phyloP scores from a whole-genome alignment of 306 rosid genomes.

The Gleditsia sinensis region DNA sequence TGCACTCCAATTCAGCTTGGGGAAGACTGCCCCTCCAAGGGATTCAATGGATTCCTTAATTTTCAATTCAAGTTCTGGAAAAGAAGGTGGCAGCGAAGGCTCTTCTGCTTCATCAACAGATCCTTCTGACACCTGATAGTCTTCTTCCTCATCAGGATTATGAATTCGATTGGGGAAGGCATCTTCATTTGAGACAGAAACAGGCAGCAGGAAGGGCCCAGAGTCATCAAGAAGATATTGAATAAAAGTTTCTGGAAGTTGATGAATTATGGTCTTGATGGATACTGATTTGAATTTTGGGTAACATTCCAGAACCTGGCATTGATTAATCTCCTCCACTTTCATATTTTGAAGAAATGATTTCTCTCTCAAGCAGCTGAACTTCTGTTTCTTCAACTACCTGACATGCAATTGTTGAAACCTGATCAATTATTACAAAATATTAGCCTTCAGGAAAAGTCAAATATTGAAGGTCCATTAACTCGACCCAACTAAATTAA shows the following conservation, averaged over 20 bases:
- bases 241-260: constrained; percentile 68
- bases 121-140: constrained; percentile 65
- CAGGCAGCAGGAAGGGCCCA: constrained; percentile 65
- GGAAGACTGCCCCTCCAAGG: constrained; percentile 74
- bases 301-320: constrained; percentile 82
- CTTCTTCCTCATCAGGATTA: constrained; percentile 61
- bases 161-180: constrained; percentile 74
- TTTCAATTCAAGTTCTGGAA: constrained; percentile 70
- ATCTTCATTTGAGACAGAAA: constrained; percentile 68
- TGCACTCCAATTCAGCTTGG: constrained; percentile 84
- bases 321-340: constrained; percentile 61
- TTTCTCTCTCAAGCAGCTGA: not conserved
- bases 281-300: constrained; percentile 66
- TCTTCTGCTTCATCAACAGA: constrained; percentile 60
- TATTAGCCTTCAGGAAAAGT: not conserved
- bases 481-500: too few relatives aligned
- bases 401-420: constrained; percentile 23
- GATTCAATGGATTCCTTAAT: constrained; percentile 63
- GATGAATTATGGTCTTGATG: constrained; percentile 61
- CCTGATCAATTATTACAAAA: not conserved
- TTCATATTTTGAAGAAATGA: constrained; percentile 41
- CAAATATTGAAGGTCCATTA: not conserved
- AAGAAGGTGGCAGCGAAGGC: constrained; percentile 53
- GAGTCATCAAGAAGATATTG: constrained; percentile 70
- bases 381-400: constrained; percentile 19